These are phyloP conservation scores for Thermothielavioides terrestris DNA, from an alignment of 495 filamentous ascomycete species.

Conservation along the genomic window DNA sequence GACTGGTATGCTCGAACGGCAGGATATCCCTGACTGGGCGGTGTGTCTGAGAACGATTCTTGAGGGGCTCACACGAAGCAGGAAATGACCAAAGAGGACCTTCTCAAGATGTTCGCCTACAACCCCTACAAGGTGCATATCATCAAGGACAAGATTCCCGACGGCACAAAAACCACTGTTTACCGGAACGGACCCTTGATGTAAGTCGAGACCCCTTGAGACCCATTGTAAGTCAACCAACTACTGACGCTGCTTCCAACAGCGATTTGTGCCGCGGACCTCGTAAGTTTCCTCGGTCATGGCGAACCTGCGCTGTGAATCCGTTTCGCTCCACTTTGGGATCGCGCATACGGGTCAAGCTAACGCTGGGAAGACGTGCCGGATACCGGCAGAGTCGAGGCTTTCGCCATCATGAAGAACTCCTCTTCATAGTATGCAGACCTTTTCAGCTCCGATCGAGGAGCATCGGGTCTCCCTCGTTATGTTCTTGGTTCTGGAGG, in stretches of 20 bases:
- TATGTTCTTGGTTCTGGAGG: no score
- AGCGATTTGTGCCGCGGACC: constrained; percentile 50
- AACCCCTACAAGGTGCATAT: constrained; percentile 82
- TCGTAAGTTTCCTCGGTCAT: constrained; percentile 15
- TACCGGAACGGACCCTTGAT: constrained; percentile 60
- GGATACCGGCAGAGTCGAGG: constrained; percentile 83
- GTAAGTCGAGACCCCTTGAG: neutral
- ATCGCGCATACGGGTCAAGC: neutral
- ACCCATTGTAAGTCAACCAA: neutral
- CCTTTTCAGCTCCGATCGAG: no score
- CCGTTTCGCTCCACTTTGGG: neutral
- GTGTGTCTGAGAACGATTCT: neutral
- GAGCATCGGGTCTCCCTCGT: no score
- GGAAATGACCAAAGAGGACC: constrained; percentile 75
- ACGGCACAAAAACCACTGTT: constrained; percentile 84
- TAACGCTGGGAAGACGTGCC: constrained; percentile 51
- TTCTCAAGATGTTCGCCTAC: constrained; percentile 92
- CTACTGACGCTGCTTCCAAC: neutral
- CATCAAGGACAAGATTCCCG: constrained; percentile 83
- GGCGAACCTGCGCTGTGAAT: no score
- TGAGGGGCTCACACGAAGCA: neutral
- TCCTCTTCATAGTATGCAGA: constrained; percentile 75
- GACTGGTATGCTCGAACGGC: constrained; percentile 44
- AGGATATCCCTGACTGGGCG: neutral
- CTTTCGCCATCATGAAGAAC: constrained; percentile 88